These are phyloP conservation scores for Anastatica hierochuntica DNA, from an alignment of 345 rosid species.

Conservation along the genomic window DNA sequence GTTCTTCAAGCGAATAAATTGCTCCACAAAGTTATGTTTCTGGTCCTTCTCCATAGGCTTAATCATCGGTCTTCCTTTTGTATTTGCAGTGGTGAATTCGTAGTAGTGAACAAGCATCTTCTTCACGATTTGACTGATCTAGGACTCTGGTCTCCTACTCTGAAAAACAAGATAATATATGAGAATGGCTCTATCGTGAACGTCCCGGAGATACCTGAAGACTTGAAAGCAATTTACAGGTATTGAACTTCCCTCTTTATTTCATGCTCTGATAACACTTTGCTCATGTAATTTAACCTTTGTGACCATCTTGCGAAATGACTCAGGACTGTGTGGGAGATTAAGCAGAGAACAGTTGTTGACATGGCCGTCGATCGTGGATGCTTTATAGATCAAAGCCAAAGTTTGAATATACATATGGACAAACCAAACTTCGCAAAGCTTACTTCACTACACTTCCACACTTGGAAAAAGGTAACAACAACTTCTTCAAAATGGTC, in stretches of 20 bases:
- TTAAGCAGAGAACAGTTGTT: slow-evolving; percentile 78
- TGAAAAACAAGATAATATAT: slow-evolving; percentile 73
- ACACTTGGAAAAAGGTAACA: slow-evolving; percentile 76
- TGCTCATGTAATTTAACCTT: neutral
- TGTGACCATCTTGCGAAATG: neutral
- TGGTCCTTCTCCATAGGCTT: neutral
- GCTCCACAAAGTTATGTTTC: neutral
- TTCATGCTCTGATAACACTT: neutral
- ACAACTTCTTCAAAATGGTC: neutral
- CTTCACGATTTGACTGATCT: slow-evolving; percentile 85
- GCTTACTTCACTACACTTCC: slow-evolving; percentile 71
- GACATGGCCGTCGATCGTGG: slow-evolving; percentile 95
- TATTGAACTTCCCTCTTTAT: slow-evolving; percentile 20
- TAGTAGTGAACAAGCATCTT: slow-evolving; percentile 94
- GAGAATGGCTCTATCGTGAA: slow-evolving; percentile 74
- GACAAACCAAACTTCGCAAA: slow-evolving; percentile 76
- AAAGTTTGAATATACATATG: slow-evolving; percentile 91
- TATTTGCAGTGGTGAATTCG: slow-evolving; percentile 74
- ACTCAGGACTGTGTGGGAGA: slow-evolving; percentile 92
- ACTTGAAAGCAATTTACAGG: slow-evolving; percentile 69
- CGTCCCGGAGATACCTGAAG: slow-evolving; percentile 59
- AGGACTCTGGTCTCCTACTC: slow-evolving; percentile 74
- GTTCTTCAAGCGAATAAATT: neutral
- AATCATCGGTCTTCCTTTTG: neutral
- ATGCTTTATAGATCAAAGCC: slow-evolving; percentile 88